Evolutionary conservation across 495 filamentous ascomycete genomes (phyloP).

Genomic region (Trichoderma orchidacearum): DNA sequence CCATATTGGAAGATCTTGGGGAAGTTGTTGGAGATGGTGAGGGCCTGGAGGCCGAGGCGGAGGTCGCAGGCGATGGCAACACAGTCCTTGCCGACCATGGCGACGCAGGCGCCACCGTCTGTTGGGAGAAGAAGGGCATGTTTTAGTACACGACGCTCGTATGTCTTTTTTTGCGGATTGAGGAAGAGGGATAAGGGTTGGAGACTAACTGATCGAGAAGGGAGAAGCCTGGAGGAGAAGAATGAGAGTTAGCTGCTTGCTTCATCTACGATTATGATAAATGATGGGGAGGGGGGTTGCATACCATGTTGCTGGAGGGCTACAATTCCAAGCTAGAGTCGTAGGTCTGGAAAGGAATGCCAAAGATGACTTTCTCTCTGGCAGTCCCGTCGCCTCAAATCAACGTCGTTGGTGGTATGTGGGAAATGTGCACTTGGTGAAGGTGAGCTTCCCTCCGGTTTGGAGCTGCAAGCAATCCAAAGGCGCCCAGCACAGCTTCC

Average conservation of each 20-base stretch:
- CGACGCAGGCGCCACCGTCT: constrained; percentile 95
- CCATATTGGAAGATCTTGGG: constrained; percentile 99
- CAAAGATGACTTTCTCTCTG: no score
- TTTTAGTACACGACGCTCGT: no score
- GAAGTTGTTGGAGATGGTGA: constrained; percentile 98
- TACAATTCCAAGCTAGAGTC: no score
- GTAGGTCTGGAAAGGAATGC: no score
- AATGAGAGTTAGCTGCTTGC: constrained; percentile 7
- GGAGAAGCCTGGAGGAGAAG: constrained; percentile 45
- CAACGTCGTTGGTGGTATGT: neutral
- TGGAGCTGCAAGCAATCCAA: no score
- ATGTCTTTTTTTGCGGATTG: neutral
- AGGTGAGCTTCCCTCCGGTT: neutral
- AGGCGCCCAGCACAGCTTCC: no score
- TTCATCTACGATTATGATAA: neutral
- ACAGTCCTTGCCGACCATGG: constrained; percentile 99
- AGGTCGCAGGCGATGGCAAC: constrained; percentile 99
- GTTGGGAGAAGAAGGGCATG: constrained; percentile 2
- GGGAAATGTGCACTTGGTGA: neutral
- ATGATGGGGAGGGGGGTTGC: neutral
- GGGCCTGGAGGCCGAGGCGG: constrained; percentile 86
- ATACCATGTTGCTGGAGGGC: constrained; percentile 1
- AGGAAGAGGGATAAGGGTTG: neutral
- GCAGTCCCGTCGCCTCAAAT: neutral
- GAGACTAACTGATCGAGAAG: constrained; percentile 72